Percentiles rank a stretch among this genome's conserved stretches.
Evolutionary conservation across 208 protist genomes (phyloP).

Genomic region (Crithidia mellificae): DNA sequence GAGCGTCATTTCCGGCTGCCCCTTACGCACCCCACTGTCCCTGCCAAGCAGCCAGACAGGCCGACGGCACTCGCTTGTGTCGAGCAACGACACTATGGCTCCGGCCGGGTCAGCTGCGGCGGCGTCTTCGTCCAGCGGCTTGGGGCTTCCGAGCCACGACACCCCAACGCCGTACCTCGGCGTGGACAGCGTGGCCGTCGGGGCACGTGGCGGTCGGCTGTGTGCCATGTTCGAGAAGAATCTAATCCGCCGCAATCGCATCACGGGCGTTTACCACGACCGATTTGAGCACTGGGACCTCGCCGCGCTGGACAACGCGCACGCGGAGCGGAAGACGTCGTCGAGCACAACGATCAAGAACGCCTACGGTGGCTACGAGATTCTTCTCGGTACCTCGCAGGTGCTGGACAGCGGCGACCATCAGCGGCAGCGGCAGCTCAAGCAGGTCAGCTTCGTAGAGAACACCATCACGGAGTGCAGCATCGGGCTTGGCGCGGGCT

Average conservation of each 20-base stretch:
- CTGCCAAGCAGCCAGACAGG: constrained; percentile 12
- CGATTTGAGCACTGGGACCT: constrained; percentile 72
- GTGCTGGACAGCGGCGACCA: constrained; percentile 46
- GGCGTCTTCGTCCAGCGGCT: too few relatives aligned
- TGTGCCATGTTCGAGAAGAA: constrained; percentile 68
- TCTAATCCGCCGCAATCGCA: constrained; percentile 64
- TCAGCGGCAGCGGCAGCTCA: constrained; percentile 49
- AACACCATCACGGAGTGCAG: constrained; percentile 75
- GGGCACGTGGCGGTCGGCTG: constrained; percentile 31
- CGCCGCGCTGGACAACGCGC: constrained; percentile 24
- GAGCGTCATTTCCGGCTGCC: constrained; percentile 50
- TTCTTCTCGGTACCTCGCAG: constrained; percentile 58
- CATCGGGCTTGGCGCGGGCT: constrained; percentile 72
- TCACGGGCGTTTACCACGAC: constrained; percentile 86
- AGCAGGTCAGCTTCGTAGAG: constrained; percentile 73
- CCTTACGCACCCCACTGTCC: constrained; percentile 41
- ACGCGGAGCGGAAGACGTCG: constrained; percentile 23
- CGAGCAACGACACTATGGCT: neutral
- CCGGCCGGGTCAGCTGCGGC: too few relatives aligned
- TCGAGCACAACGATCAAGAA: constrained; percentile 37
- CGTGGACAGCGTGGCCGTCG: constrained; percentile 8
- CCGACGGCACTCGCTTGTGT: neutral
- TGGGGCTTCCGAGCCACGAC: constrained; percentile 11
- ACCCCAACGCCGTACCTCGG: constrained; percentile 12
- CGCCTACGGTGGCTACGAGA: constrained; percentile 59